Evolutionary conservation across 441 rosid genomes (phyloP).

Genomic region (Rhodomyrtus psidioides): DNA sequence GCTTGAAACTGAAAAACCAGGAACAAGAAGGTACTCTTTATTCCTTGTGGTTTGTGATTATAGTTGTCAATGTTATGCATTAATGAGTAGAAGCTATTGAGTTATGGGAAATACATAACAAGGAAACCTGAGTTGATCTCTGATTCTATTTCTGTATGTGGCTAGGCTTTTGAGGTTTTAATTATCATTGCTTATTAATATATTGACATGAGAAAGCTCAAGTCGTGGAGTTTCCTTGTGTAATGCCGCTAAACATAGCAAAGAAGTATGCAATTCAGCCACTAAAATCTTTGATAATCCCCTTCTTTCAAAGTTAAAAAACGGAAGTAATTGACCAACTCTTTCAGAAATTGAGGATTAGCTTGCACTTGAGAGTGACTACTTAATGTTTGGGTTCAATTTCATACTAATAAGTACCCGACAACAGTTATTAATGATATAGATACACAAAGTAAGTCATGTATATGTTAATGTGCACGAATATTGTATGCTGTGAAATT

Average conservation of each 20-base stretch:
- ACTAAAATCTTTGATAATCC: too few relatives aligned
- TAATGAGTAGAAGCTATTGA: not conserved
- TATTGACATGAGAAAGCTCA: not conserved
- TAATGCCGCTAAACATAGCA: not conserved
- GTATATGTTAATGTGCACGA: too few relatives aligned
- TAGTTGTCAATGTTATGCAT: not conserved
- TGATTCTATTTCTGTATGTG: not conserved
- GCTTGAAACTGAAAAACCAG: slow-evolving; percentile 96
- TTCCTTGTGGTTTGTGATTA: not conserved
- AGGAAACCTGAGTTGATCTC: not conserved
- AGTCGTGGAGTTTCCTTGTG: not conserved
- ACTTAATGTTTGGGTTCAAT: too few relatives aligned
- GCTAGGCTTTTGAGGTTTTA: not conserved
- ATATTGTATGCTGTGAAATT: too few relatives aligned
- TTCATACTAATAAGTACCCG: too few relatives aligned
- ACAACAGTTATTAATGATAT: too few relatives aligned
- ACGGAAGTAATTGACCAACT: too few relatives aligned
- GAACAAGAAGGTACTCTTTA: slow-evolving; percentile 48
- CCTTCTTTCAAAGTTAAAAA: too few relatives aligned
- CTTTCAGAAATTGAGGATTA: too few relatives aligned
- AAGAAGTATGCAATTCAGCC: too few relatives aligned
- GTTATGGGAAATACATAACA: not conserved
- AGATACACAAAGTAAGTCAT: too few relatives aligned
- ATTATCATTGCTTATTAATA: not conserved
- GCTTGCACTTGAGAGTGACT: too few relatives aligned